Conservation (phyloP, 306 rosid species). For the Senna tora region DNA sequence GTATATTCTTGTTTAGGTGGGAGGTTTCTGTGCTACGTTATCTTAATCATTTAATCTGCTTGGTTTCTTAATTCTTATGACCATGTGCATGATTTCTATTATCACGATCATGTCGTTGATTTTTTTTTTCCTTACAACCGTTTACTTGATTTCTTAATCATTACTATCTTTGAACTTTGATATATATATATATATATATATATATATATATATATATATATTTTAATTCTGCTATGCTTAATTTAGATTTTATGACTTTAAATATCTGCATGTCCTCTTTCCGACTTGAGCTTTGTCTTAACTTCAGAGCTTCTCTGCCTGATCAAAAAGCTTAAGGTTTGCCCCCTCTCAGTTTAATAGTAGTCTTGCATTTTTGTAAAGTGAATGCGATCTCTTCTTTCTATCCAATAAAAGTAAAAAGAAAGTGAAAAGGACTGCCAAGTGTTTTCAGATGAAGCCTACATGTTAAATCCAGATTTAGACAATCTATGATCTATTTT, state of each 20-base stretch:
- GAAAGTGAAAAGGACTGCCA: neutral
- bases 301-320: slow-evolving; percentile 16
- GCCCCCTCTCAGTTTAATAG: slow-evolving; percentile 5
- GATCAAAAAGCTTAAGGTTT: slow-evolving; percentile 11
- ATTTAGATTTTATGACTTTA: slow-evolving; percentile 1
- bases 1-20: neutral
- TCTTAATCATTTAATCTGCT: neutral
- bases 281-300: neutral
- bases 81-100: slow-evolving; percentile 8
- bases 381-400: neutral
- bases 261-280: slow-evolving; percentile 18
- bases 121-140: neutral
- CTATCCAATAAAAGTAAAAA: slow-evolving; percentile 1
- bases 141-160: neutral
- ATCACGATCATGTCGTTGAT: neutral
- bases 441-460: slow-evolving; percentile 29
- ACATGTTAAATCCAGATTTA: slow-evolving; percentile 4
- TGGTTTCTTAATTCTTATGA: slow-evolving; percentile 4
- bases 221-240: neutral
- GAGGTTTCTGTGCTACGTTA: neutral
- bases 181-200: no score
- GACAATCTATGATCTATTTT: slow-evolving; percentile 4
- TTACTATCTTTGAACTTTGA: neutral
- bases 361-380: slow-evolving; percentile 8
- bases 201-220: no score